A percentile compares a stretch with the other conserved stretches of the same genome.
phyloP scores from a whole-genome alignment of 2,329 filamentous ascomycete genomes.

The Arachnomyces sp. region DNA sequence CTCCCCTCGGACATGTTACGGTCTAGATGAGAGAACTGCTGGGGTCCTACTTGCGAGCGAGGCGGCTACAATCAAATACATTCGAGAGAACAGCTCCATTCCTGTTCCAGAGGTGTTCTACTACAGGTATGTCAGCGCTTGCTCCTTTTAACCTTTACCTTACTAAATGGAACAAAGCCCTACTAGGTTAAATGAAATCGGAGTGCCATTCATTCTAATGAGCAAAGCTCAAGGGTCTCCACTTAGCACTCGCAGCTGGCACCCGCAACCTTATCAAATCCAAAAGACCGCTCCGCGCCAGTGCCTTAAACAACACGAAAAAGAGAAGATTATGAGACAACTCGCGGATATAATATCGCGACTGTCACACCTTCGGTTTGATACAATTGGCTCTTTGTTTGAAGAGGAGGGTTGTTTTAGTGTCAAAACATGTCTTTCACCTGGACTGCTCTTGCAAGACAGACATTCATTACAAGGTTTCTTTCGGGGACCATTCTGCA shows the following conservation, averaged over 20 bases:
- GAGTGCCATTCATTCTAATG: slow-evolving; percentile 27
- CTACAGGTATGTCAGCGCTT: slow-evolving; percentile 14
- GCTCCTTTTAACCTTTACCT: slow-evolving; percentile 3
- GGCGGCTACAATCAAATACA: slow-evolving; percentile 24
- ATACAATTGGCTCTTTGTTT: slow-evolving; percentile 22
- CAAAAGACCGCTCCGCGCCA: no score
- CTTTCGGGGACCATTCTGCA: slow-evolving; percentile 16
- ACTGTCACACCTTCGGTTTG: slow-evolving; percentile 20
- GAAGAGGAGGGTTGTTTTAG: slow-evolving; percentile 16
- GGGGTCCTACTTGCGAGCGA: no score
- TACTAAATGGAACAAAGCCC: slow-evolving; percentile 7
- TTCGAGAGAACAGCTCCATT: slow-evolving; percentile 22
- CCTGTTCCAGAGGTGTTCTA: slow-evolving; percentile 24
- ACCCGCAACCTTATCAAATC: no score
- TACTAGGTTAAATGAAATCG: slow-evolving; percentile 19
- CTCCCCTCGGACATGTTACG: no score
- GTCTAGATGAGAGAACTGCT: no score
- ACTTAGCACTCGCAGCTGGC: no score
- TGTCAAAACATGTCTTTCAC: slow-evolving; percentile 16
- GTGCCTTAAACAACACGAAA: no score
- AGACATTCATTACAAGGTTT: slow-evolving; percentile 14
- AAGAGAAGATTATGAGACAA: slow-evolving; percentile 20
- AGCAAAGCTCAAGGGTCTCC: slow-evolving; percentile 23
- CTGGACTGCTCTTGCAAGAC: slow-evolving; percentile 14
- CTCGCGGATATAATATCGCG: slow-evolving; percentile 18